phyloP scores from a whole-genome alignment of 73 alveolate genomes.

The Breviolum minutum region DNA sequence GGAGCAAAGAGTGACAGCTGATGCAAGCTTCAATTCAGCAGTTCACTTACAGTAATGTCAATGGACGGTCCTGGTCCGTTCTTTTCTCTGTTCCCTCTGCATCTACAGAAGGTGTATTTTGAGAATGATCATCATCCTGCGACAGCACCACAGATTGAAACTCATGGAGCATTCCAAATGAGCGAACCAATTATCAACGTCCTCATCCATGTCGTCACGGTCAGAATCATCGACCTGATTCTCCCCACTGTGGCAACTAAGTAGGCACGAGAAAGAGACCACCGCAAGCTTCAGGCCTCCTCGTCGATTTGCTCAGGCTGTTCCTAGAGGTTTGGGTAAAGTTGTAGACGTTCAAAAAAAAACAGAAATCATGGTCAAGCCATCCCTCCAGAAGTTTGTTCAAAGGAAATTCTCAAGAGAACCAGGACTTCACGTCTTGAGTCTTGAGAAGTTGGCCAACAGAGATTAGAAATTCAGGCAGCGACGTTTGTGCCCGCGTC shows the following conservation, averaged over 20 bases:
- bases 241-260: not conserved
- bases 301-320: slow-evolving; percentile 66
- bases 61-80: slow-evolving; percentile 65
- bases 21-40: not conserved
- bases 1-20: not conserved
- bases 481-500: slow-evolving; percentile 41
- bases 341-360: not conserved
- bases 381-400: too few relatives aligned
- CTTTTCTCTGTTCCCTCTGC: slow-evolving; percentile 71
- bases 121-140: slow-evolving; percentile 69
- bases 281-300: not conserved
- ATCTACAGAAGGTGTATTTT: slow-evolving; percentile 48
- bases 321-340: not conserved
- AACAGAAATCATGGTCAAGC: not conserved
- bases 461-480: not conserved
- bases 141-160: not conserved
- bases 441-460: too few relatives aligned
- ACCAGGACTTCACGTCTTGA: too few relatives aligned
- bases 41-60: not conserved
- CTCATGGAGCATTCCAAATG: not conserved
- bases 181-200: not conserved
- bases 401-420: too few relatives aligned
- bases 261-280: not conserved
- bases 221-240: slow-evolving; percentile 74
- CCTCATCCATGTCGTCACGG: slow-evolving; percentile 87